phyloP scores from a whole-genome alignment of 2,329 filamentous ascomycete species.

The Penicillium sp. region DNA sequence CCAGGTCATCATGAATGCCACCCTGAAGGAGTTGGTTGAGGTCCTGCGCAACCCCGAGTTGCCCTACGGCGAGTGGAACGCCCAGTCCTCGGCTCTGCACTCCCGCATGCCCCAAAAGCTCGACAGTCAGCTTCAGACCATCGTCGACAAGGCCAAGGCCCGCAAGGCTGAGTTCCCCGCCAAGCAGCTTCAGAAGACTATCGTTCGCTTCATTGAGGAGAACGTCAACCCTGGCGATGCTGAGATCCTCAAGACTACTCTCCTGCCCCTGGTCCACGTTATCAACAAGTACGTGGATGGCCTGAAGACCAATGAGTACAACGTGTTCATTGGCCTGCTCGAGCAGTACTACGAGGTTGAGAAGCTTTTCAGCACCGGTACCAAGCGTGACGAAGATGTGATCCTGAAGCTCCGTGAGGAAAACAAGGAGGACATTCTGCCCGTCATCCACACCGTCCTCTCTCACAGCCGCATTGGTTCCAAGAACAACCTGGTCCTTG shows the following conservation, averaged over 20 bases:
- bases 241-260: slow-evolving; percentile 70
- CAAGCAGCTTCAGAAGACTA: slow-evolving; percentile 80
- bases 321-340: slow-evolving; percentile 77
- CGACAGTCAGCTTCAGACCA: slow-evolving; percentile 77
- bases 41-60: slow-evolving; percentile 88
- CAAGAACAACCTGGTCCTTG: slow-evolving; percentile 92
- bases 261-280: slow-evolving; percentile 76
- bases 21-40: slow-evolving; percentile 84
- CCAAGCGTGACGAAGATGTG: slow-evolving; percentile 87
- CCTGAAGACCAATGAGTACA: slow-evolving; percentile 86
- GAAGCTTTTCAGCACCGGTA: slow-evolving; percentile 81
- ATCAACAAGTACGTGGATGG: slow-evolving; percentile 82
- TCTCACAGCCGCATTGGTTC: slow-evolving; percentile 90
- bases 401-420: slow-evolving; percentile 92
- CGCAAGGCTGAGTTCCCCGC: slow-evolving; percentile 88
- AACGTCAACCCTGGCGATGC: slow-evolving; percentile 74
- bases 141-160: slow-evolving; percentile 79
- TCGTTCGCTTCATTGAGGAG: slow-evolving; percentile 87
- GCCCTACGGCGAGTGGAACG: slow-evolving; percentile 94
- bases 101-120: slow-evolving; percentile 96
- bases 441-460: slow-evolving; percentile 84
- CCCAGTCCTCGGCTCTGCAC: slow-evolving; percentile 94
- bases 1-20: slow-evolving; percentile 89
- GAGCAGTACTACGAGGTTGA: slow-evolving; percentile 82
- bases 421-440: slow-evolving; percentile 87